Percentiles rank a stretch among this genome's conserved stretches.
Conservation (phyloP, 805 yeast species). For the Ogataea minuta region DNA sequence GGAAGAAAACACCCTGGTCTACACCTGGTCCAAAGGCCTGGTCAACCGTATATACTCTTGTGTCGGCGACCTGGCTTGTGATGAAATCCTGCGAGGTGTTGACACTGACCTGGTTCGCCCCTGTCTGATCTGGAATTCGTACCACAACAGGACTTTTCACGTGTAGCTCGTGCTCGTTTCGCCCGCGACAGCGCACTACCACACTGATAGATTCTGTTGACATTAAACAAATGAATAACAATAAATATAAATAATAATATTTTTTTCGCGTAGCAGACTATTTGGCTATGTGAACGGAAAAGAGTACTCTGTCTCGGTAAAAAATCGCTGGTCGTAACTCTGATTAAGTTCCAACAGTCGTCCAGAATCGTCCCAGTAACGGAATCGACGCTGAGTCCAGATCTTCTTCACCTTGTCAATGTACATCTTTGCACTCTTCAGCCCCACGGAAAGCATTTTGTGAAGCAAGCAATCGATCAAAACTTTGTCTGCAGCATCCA, state of each 20-base stretch:
- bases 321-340: conserved; percentile 9
- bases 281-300: conserved; percentile 19
- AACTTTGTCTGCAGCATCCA: conserved; percentile 26
- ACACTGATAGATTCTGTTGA: conserved; percentile 43
- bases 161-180: conserved; percentile 43
- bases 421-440: conserved; percentile 28
- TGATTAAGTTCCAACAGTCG: conserved; percentile 13
- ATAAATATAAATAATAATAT: not conserved
- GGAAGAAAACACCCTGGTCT: conserved; percentile 46
- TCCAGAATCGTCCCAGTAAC: conserved; percentile 12
- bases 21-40: conserved; percentile 54
- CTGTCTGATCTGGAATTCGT: conserved; percentile 40
- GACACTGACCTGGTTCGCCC: conserved; percentile 25
- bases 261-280: not conserved
- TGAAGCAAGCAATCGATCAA: conserved; percentile 28
- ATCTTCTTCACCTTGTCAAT: conserved; percentile 24
- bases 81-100: conserved; percentile 28
- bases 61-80: conserved; percentile 25
- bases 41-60: conserved; percentile 48
- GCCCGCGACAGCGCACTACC: conserved; percentile 53
- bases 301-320: conserved; percentile 14
- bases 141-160: conserved; percentile 48
- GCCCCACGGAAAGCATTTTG: conserved; percentile 24
- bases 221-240: conserved; percentile 2
- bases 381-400: conserved; percentile 29